These are phyloP conservation scores for Solanum rostratum DNA, from an alignment of 257 asterid genomes.

Conservation along the genomic window DNA sequence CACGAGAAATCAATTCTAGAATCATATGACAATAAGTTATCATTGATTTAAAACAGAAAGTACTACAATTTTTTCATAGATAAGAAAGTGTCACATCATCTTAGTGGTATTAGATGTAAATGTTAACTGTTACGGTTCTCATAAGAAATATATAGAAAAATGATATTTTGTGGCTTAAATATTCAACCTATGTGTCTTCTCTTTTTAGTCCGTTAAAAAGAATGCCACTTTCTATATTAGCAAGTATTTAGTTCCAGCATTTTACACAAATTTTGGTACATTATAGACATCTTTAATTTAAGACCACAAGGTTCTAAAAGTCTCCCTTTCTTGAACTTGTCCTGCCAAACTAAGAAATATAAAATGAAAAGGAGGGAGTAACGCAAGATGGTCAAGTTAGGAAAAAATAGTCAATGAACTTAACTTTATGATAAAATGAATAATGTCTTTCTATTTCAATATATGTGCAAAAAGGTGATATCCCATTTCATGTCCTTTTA, in stretches of 20 bases:
- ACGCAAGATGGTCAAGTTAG: not conserved
- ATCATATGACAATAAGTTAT: not conserved
- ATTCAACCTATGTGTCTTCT: not conserved
- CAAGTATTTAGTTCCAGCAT: not conserved
- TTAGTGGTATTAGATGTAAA: not conserved
- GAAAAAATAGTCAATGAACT: not conserved
- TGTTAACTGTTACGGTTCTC: not conserved
- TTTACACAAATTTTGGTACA: not conserved
- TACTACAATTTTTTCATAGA: not conserved
- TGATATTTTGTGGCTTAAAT: not conserved
- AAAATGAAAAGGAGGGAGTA: not conserved
- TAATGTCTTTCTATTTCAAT: not conserved
- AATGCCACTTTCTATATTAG: not conserved
- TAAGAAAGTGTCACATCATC: not conserved
- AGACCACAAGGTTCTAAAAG: not conserved
- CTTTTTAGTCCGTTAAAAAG: not conserved
- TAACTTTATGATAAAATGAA: not conserved
- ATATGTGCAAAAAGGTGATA: not conserved
- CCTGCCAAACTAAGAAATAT: not conserved
- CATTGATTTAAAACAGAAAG: not conserved
- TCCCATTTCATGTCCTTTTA: not conserved
- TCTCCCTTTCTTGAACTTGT: not conserved
- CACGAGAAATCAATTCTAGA: not conserved
- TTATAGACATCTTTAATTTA: no score
- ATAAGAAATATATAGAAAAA: not conserved